A percentile compares a stretch with the other conserved stretches of the same genome.
phyloP scores from a whole-genome alignment of 257 asterid genomes.

The Thymus mandschuricus region DNA sequence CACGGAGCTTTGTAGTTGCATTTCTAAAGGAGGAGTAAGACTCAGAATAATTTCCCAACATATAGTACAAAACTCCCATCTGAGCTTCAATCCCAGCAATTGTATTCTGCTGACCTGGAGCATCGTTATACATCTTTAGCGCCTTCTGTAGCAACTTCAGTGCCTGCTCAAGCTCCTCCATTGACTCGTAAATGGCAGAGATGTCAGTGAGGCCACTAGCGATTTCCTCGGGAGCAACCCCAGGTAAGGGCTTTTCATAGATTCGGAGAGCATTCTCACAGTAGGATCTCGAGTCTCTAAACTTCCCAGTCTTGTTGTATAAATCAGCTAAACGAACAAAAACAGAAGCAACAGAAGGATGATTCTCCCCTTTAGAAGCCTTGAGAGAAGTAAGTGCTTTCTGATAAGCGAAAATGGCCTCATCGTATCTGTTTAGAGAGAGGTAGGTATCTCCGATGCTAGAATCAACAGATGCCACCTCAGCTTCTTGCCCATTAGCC shows the following conservation, averaged over 20 bases:
- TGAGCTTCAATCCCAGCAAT: slow-evolving; percentile 94
- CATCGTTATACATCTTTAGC: slow-evolving; percentile 74
- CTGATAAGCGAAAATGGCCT: slow-evolving; percentile 82
- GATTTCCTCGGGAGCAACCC: slow-evolving; percentile 82
- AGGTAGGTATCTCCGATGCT: slow-evolving; percentile 89
- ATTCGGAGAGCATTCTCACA: slow-evolving; percentile 89
- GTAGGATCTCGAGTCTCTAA: slow-evolving; percentile 81
- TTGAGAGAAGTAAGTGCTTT: slow-evolving; percentile 87
- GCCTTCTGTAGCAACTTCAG: slow-evolving; percentile 84
- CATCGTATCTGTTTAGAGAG: slow-evolving; percentile 82
- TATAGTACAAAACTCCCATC: slow-evolving; percentile 86
- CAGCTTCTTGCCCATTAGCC: slow-evolving; percentile 85
- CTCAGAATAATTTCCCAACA: slow-evolving; percentile 76
- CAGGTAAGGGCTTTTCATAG: slow-evolving; percentile 73
- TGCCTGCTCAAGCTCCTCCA: slow-evolving; percentile 88
- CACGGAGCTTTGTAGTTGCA: slow-evolving; percentile 78
- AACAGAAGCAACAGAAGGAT: slow-evolving; percentile 86
- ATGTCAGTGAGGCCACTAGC: slow-evolving; percentile 88
- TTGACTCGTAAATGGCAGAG: slow-evolving; percentile 87
- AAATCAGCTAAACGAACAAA: slow-evolving; percentile 89
- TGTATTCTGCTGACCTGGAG: slow-evolving; percentile 89
- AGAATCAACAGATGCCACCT: slow-evolving; percentile 80
- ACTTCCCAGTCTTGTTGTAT: slow-evolving; percentile 78
- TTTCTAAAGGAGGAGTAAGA: slow-evolving; percentile 63
- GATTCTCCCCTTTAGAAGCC: slow-evolving; percentile 86